These are phyloP conservation scores for Sungouiozyma ichnusensis DNA, from an alignment of 805 yeast genomes.

Conservation along the genomic window DNA sequence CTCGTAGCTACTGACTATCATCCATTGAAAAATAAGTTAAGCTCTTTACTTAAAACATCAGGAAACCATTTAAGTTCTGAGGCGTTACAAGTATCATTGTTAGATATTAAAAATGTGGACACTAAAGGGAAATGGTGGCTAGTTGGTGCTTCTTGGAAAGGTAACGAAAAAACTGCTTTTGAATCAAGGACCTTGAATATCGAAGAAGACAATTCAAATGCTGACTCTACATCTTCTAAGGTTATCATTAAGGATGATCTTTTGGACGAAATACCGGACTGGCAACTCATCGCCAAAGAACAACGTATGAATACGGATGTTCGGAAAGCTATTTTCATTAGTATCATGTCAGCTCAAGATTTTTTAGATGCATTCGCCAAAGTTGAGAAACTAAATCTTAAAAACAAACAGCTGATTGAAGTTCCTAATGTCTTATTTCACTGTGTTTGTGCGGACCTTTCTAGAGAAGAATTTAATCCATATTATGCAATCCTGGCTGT, in stretches of 20 bases:
- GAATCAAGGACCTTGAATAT: conserved; percentile 12
- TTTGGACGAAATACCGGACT: conserved; percentile 65
- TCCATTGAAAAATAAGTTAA: conserved; percentile 38
- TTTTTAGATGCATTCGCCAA: conserved; percentile 79
- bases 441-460: conserved; percentile 66
- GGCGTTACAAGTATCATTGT: conserved; percentile 66
- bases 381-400: conserved; percentile 67
- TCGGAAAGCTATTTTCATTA: conserved; percentile 85
- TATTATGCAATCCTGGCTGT: conserved; percentile 75
- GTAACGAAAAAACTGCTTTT: conserved; percentile 33
- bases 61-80: conserved; percentile 32
- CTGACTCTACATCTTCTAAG: conserved; percentile 19
- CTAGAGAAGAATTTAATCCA: conserved; percentile 62
- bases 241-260: conserved; percentile 44
- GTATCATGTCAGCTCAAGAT: conserved; percentile 92
- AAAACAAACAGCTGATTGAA: conserved; percentile 72
- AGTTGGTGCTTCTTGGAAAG: conserved; percentile 96
- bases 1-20: conserved; percentile 23
- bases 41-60: conserved; percentile 36
- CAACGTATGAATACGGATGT: conserved; percentile 95
- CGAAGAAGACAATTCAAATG: conserved; percentile 11
- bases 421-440: conserved; percentile 78
- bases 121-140: conserved; percentile 98
- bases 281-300: conserved; percentile 74
- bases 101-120: conserved; percentile 68